Percentiles rank a stretch among this genome's conserved stretches.
These are phyloP conservation scores for Phaeotremella skinneri DNA, from an alignment of 768 basidiomycete genomes.

Conservation along the genomic window DNA sequence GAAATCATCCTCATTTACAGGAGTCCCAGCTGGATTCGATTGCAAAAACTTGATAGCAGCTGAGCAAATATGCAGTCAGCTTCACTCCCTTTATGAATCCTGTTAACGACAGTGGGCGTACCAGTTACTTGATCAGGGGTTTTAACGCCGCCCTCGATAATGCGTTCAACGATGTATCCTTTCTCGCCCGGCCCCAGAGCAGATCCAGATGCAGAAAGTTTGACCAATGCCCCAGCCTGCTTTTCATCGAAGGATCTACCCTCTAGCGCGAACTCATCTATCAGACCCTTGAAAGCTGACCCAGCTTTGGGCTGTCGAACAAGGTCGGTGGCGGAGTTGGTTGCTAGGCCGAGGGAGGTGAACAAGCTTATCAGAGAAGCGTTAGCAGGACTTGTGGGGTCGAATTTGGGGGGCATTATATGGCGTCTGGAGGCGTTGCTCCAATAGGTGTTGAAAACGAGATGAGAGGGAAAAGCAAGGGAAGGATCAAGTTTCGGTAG, in stretches of 20 bases:
- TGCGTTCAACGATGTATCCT: slow-evolving; percentile 64
- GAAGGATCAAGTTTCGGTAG: too few relatives aligned
- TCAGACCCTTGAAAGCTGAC: slow-evolving; percentile 65
- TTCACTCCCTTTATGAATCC: not conserved
- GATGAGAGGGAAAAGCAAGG: too few relatives aligned
- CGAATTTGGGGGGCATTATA: slow-evolving; percentile 53
- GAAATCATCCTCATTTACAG: slow-evolving; percentile 69
- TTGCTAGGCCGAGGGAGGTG: slow-evolving; percentile 71
- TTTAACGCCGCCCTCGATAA: slow-evolving; percentile 71
- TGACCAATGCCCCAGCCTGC: slow-evolving; percentile 66
- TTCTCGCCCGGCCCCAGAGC: slow-evolving; percentile 65
- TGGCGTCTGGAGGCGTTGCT: too few relatives aligned
- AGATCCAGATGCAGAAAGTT: slow-evolving; percentile 61
- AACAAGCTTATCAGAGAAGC: slow-evolving; percentile 60
- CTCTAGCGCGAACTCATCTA: slow-evolving; percentile 59
- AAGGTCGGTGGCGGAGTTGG: slow-evolving; percentile 76
- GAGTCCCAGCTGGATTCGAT: slow-evolving; percentile 54
- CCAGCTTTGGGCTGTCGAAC: slow-evolving; percentile 77
- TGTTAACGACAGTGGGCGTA: slow-evolving; percentile 51
- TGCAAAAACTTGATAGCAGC: slow-evolving; percentile 77
- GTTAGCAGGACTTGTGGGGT: slow-evolving; percentile 53
- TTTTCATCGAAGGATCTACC: slow-evolving; percentile 68
- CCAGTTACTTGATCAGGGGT: slow-evolving; percentile 83
- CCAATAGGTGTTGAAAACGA: not conserved
- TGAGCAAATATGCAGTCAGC: slow-evolving; percentile 40